phyloP scores from a whole-genome alignment of 2,329 filamentous ascomycete genomes.

The Immersiporthe knoxdaviesiana region DNA sequence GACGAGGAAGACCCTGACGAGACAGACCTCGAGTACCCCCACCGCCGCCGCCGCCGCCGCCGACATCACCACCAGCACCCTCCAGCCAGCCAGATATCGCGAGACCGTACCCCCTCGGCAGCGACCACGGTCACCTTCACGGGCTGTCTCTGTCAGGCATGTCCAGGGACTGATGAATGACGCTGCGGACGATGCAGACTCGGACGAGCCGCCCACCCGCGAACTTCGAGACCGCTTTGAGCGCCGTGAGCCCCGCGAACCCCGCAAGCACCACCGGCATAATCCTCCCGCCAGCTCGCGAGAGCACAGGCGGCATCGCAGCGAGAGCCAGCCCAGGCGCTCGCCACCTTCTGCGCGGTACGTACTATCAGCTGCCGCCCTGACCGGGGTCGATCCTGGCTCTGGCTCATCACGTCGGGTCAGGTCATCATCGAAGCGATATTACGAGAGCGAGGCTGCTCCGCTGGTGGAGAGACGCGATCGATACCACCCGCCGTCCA shows the following conservation, averaged over 20 bases:
- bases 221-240: constrained; percentile 28
- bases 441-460: constrained; percentile 39
- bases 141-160: constrained; percentile 32
- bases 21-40: constrained; percentile 13
- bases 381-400: constrained; percentile 14
- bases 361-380: constrained; percentile 28
- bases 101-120: constrained; percentile 13
- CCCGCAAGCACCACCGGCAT: constrained; percentile 30
- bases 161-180: constrained; percentile 19
- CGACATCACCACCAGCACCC: constrained; percentile 30
- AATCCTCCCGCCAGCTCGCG: constrained; percentile 34
- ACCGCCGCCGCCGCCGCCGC: background rate
- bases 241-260: constrained; percentile 28
- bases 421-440: constrained; percentile 32
- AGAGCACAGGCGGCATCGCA: constrained; percentile 32
- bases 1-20: constrained; percentile 30
- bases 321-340: constrained; percentile 33
- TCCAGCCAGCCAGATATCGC: constrained; percentile 23
- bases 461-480: constrained; percentile 36
- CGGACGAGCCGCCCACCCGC: constrained; percentile 31
- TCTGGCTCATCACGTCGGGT: constrained; percentile 22
- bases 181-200: constrained; percentile 19
- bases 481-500: constrained; percentile 32
- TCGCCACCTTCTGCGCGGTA: constrained; percentile 39
- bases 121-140: constrained; percentile 33